Base-by-base conservation (phyloP, 129 eudicot genomes). In the Solidago caesia region DNA sequence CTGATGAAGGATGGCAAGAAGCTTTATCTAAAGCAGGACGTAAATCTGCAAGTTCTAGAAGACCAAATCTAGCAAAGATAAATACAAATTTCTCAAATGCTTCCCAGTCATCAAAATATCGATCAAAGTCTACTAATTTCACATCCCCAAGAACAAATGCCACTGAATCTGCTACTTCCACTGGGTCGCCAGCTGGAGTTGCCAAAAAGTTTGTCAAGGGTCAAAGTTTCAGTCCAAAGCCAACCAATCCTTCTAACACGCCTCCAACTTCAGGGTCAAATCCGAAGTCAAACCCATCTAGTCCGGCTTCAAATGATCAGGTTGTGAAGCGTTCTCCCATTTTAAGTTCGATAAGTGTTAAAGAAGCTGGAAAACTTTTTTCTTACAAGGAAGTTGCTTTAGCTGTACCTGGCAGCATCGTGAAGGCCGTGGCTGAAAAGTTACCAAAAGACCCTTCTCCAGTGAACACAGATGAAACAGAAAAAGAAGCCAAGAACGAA, bases 1-100 rank as follows among this genome's bases (percentile, higher is more conserved):
- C 91, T 2, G 97, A 90, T 42, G 98, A 93, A 87, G 98, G 98
- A 78, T 93, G 98, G 98, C 98, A 90, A 81, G 98, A 93, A 81
- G 97, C 97, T 83, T 68, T 86, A 29, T 87, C 96, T 3, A 93
- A 88, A 80, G 77, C 77, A 75, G 89, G 87, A 9, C 96, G 96
- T 60, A 93, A 90, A 80, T 67, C 96, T 77, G 84, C 91, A 60
- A 66, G 73, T 64, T 83, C 88, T 13, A 85, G 85, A 75, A 90
- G 82, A 70, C 98, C 92, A 29, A 90, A 79, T 76, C 88, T 93
- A 46, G 86, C 92, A 46, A 93, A 93, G 75, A 68, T 93, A 66
- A 93, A 85, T 78, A 93, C 97, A 47, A 86, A 84, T 73, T 86
- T 76, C 73, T 55, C 79, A 68, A 85, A 83, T 64, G 82, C 72